Base-by-base conservation (phyloP, 495 filamentous ascomycete genomes). In the Recurvomyces mirabilis region DNA sequence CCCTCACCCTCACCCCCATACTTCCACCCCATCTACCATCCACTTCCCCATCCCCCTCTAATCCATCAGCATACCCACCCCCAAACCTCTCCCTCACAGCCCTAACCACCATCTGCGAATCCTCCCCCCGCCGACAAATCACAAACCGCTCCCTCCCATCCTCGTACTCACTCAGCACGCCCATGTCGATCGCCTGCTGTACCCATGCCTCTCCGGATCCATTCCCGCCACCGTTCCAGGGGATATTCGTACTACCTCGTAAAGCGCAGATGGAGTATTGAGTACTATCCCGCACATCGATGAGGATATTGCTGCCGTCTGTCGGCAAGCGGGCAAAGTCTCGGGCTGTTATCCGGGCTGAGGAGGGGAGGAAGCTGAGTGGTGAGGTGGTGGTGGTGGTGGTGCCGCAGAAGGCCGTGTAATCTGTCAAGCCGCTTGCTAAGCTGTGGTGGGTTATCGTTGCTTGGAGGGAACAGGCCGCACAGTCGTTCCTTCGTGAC, bases 41-140 rank as follows among this genome's bases (percentile, higher is more conserved):
- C 13, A 94, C 74, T 41, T 85, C 70, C 17, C 77, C 66, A 57
- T 91, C 0, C 87, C 87, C 22, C 68, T 71, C 19, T 95, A 79
- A 63, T 95, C 91, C 24, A 76, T 73, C 38, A 93, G 74, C 40
- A 77, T 66, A 43, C 30, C 35, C 39, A 72, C 75, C n/a, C 82
- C 43, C n/a, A 3, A 78, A 78, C 29, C 76, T 53, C 24, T 87
- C 74, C 57, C 80, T 85, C 48, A 93, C 49, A 57, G 68, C 79
- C 55, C 70, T 72, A 0, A 86, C 77, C 0, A 78, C 81, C 38
- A 87, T 60, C 58, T 94, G 91, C 0, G 85, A 93, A 58, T 98
- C 91, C 52, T 94, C 85, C 2, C 91, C 91, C 1, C 81, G 71
- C 14, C 86, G 74, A 55, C 91, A 98, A 0, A 98, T 70, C 1